Evolutionary conservation across 768 basidiomycete genomes (phyloP).

Genomic region (Terana coerulea): DNA sequence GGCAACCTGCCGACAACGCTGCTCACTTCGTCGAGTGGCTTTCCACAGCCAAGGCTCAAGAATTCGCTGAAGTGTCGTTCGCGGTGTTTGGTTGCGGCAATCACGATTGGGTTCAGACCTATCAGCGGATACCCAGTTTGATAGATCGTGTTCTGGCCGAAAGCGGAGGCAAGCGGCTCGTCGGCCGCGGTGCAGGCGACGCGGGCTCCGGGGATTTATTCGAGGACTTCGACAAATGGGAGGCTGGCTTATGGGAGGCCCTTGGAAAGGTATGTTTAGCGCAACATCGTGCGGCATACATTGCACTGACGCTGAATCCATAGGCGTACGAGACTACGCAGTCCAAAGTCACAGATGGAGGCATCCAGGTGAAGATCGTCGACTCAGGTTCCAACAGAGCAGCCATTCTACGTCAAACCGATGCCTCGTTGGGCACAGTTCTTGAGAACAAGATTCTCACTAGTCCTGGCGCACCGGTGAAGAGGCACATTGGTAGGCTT

Average conservation of each 20-base stretch:
- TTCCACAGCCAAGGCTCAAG: conserved; percentile 22
- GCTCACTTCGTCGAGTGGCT: conserved; percentile 43
- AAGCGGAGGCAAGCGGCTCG: conserved; percentile 33
- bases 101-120: conserved; percentile 46
- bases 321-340: conserved; percentile 5
- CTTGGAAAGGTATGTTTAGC: conserved; percentile 31
- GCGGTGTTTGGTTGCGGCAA: conserved; percentile 50
- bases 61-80: conserved; percentile 32
- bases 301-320: too few species aligned
- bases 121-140: conserved; percentile 40
- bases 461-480: conserved; percentile 27
- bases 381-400: conserved; percentile 33
- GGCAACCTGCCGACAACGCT: conserved; percentile 48
- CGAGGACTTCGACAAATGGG: conserved; percentile 41
- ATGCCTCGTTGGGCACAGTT: conserved; percentile 36
- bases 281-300: too few species aligned
- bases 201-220: conserved; percentile 39
- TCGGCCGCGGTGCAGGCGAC: conserved; percentile 39
- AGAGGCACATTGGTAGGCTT: conserved; percentile 34
- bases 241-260: conserved; percentile 33
- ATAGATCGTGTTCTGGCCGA: conserved; percentile 33
- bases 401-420: conserved; percentile 33
- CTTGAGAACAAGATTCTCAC: conserved; percentile 35
- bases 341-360: background rate
- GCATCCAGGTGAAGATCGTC: conserved; percentile 29